A percentile compares a stretch with the other conserved stretches of the same genome.
Conservation (phyloP, 2,329 filamentous ascomycete species). For the Lasiodiplodia citricola region DNA sequence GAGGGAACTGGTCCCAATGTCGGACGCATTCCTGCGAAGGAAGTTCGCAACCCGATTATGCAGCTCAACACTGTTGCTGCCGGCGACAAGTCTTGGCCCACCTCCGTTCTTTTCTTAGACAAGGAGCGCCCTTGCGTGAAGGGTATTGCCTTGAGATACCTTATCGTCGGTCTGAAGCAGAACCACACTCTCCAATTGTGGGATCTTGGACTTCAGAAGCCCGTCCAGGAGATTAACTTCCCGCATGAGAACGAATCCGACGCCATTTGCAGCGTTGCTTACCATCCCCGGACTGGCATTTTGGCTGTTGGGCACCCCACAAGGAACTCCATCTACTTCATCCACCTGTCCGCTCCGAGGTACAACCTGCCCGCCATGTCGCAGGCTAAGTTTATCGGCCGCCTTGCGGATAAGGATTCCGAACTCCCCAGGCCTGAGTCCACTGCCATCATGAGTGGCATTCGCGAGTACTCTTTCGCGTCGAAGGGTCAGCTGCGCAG, state of each 20-base stretch:
- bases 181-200: constrained; percentile 98
- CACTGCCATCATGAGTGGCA: constrained; percentile 95
- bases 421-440: constrained; percentile 81
- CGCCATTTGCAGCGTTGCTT: constrained; percentile 96
- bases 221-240: constrained; percentile 95
- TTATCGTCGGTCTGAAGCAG: constrained; percentile 98
- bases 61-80: constrained; percentile 86
- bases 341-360: constrained; percentile 91
- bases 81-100: constrained; percentile 94
- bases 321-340: constrained; percentile 95
- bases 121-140: constrained; percentile 94
- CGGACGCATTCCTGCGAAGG: constrained; percentile 55
- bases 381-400: constrained; percentile 86
- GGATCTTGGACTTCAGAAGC: constrained; percentile 94
- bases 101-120: constrained; percentile 93
- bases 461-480: constrained; percentile 91
- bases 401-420: constrained; percentile 66
- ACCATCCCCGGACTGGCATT: constrained; percentile 90
- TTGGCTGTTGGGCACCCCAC: constrained; percentile 95
- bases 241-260: constrained; percentile 96
- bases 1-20: constrained; percentile 44
- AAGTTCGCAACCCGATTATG: constrained; percentile 84
- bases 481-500: constrained; percentile 87
- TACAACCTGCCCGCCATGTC: constrained; percentile 82
- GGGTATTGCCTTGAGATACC: constrained; percentile 86